Evolutionary conservation across 441 rosid genomes (phyloP).

Genomic region (Raphanus hybrid): DNA sequence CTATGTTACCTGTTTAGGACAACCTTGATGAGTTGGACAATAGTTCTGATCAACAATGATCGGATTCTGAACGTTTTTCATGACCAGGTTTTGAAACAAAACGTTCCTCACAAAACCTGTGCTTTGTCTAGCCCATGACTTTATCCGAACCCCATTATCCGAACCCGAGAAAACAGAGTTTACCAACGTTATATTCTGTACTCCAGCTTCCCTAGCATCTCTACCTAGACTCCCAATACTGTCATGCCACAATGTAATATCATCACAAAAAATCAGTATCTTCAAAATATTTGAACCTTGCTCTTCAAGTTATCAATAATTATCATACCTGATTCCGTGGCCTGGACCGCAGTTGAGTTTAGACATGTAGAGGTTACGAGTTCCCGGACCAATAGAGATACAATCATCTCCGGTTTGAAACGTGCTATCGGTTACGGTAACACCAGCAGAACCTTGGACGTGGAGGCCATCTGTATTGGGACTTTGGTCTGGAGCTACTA

Average conservation of each 20-base stretch:
- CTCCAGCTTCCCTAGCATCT: slow-evolving; percentile 55
- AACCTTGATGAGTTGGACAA: slow-evolving; percentile 53
- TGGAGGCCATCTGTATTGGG: slow-evolving; percentile 8
- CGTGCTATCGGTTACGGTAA: slow-evolving; percentile 2
- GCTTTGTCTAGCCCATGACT: slow-evolving; percentile 72
- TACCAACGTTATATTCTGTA: slow-evolving; percentile 56
- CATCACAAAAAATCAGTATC: not conserved
- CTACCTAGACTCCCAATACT: slow-evolving; percentile 58
- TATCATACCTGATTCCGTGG: not conserved
- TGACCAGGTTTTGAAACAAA: slow-evolving; percentile 52
- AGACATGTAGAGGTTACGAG: slow-evolving; percentile 11
- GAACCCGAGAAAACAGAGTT: slow-evolving; percentile 55
- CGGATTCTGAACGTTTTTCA: slow-evolving; percentile 58
- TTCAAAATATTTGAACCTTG: not conserved
- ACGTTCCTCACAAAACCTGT: slow-evolving; percentile 58
- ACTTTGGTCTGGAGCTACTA: slow-evolving; percentile 9
- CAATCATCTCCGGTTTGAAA: not conserved
- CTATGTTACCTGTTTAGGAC: slow-evolving; percentile 59
- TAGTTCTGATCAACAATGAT: slow-evolving; percentile 70
- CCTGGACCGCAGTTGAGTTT: slow-evolving; percentile 8
- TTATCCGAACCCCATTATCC: slow-evolving; percentile 72
- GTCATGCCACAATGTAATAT: not conserved
- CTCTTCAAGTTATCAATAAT: not conserved
- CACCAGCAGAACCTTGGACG: not conserved
- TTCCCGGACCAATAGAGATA: slow-evolving; percentile 5